phyloP scores from a whole-genome alignment of 2,329 filamentous ascomycete species.

The Albophoma yamanashiensis region DNA sequence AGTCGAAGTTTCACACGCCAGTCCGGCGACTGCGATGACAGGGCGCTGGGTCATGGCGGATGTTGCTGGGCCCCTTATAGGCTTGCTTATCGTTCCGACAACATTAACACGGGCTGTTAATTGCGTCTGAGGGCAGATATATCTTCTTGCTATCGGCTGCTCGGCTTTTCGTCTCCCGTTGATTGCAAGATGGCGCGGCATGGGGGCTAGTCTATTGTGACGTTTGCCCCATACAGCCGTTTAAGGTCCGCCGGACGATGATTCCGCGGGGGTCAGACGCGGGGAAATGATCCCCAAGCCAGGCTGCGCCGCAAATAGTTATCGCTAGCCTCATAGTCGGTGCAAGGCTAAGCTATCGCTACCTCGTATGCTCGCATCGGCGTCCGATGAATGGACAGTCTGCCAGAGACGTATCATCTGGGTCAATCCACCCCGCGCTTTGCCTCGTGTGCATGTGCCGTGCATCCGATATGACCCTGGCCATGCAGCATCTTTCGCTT shows the following conservation, averaged over 20 bases:
- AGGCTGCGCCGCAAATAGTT: neutral
- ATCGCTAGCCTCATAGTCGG: neutral
- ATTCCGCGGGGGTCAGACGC: neutral
- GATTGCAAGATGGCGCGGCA: neutral
- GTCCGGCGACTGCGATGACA: constrained; percentile 38
- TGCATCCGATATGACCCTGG: neutral
- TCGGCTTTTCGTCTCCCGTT: neutral
- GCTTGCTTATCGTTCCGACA: neutral
- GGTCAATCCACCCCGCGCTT: neutral
- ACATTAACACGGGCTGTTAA: neutral
- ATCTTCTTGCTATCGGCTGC: neutral
- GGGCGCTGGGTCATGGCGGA: constrained; percentile 15
- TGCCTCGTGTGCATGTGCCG: neutral
- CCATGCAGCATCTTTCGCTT: neutral
- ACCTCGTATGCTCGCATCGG: neutral
- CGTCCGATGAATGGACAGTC: neutral
- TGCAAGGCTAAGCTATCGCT: neutral
- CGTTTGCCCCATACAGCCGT: too few relatives aligned
- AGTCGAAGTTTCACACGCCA: constrained; percentile 42
- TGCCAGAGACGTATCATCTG: neutral
- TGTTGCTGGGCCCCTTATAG: neutral
- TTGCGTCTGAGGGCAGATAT: neutral
- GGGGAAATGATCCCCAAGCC: neutral
- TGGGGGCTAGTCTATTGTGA: too few relatives aligned
- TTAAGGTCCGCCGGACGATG: neutral